phyloP scores from a whole-genome alignment of 495 filamentous ascomycete species.

The Annulohypoxylon moriforme region DNA sequence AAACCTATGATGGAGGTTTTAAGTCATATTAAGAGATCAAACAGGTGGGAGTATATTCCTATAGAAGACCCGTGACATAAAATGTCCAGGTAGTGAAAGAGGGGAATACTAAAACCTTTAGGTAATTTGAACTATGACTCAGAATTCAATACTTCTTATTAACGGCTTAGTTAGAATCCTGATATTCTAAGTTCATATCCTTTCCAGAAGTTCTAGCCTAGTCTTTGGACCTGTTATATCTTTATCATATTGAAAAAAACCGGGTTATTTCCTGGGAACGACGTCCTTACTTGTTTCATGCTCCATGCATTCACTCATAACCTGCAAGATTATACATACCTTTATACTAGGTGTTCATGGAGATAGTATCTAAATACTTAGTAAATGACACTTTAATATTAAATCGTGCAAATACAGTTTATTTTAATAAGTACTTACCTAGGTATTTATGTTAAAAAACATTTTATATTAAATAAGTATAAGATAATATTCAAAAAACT shows the following conservation, averaged over 20 bases:
- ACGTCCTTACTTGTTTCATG: not conserved
- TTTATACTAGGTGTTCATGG: no score
- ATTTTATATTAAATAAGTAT: no score
- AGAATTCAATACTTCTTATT: not conserved
- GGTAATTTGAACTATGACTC: not conserved
- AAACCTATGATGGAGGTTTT: not conserved
- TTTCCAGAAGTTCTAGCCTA: not conserved
- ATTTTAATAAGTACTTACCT: no score
- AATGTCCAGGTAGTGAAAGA: not conserved
- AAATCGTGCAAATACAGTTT: no score
- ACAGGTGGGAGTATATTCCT: not conserved
- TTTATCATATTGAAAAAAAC: not conserved
- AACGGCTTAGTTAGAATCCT: not conserved
- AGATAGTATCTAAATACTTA: no score
- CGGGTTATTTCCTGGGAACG: not conserved
- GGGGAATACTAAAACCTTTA: not conserved
- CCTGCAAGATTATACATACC: not conserved
- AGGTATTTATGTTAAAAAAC: no score
- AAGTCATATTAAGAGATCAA: not conserved
- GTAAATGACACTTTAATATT: no score
- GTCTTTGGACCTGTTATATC: not conserved
- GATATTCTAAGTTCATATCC: not conserved
- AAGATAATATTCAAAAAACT: no score
- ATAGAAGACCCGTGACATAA: not conserved
- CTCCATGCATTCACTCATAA: not conserved